A percentile compares a stretch with the other conserved stretches of the same genome.
Evolutionary conservation across 2,329 filamentous ascomycete genomes (phyloP).

Genomic region (Blumeriella jaapii): DNA sequence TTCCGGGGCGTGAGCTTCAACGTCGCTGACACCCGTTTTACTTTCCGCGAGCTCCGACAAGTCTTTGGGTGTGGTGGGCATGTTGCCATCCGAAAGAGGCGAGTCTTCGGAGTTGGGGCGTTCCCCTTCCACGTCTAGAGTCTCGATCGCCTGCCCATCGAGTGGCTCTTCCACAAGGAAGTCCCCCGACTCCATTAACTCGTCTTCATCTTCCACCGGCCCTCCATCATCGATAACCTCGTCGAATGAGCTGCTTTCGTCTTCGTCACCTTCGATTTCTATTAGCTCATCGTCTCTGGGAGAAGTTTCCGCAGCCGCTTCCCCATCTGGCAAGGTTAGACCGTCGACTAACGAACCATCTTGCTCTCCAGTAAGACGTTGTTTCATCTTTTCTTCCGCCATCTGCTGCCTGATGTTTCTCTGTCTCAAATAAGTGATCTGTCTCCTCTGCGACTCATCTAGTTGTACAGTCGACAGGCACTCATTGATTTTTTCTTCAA

Average conservation of each 20-base stretch:
- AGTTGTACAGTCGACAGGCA: constrained; percentile 12
- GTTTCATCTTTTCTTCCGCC: neutral
- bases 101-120: constrained; percentile 1
- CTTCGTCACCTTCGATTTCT: neutral
- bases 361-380: neutral
- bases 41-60: too few relatives aligned
- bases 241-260: neutral
- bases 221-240: neutral
- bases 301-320: neutral
- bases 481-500: constrained; percentile 58
- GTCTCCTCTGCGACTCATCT: constrained; percentile 6
- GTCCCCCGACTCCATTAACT: neutral
- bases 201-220: neutral
- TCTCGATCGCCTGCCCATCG: neutral
- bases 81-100: constrained; percentile 3
- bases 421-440: constrained; percentile 1
- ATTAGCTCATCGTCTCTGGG: neutral
- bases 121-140: neutral
- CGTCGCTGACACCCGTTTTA: too few relatives aligned
- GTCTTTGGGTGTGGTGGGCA: constrained; percentile 1
- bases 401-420: neutral
- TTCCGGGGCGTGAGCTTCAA: too few relatives aligned
- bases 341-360: neutral
- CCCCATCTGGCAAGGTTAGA: neutral
- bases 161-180: neutral